These are phyloP conservation scores for Rhodomyrtus psidioides DNA, from an alignment of 441 rosid genomes.

Conservation along the genomic window DNA sequence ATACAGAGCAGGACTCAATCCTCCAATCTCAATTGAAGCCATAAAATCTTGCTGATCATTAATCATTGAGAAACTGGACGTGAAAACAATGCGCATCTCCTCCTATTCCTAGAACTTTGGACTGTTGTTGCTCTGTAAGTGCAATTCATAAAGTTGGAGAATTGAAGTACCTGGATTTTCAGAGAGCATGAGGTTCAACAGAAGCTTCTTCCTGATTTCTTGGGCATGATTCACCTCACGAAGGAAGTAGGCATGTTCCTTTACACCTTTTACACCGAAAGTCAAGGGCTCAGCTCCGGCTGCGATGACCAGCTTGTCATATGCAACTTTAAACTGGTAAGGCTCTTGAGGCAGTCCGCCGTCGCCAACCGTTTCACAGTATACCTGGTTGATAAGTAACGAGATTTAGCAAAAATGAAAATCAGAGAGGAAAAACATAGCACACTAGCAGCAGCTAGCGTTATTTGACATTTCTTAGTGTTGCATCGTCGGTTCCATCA, in stretches of 20 bases:
- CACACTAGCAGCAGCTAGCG: neutral
- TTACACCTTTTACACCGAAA: conserved; percentile 79
- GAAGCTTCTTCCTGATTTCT: conserved; percentile 84
- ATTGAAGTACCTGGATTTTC: conserved; percentile 63
- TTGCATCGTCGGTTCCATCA: neutral
- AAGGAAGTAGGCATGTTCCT: conserved; percentile 77
- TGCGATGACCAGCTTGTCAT: conserved; percentile 86
- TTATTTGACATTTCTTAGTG: neutral
- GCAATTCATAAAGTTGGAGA: neutral
- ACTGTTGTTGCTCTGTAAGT: neutral
- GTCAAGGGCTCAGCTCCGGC: conserved; percentile 96
- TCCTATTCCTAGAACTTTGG: neutral
- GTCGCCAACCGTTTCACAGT: conserved; percentile 61
- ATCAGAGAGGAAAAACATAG: neutral
- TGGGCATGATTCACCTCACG: conserved; percentile 96
- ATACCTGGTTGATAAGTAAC: conserved; percentile 31
- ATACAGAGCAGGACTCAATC: neutral
- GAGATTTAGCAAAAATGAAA: neutral
- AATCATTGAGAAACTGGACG: neutral
- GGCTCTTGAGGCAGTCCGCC: conserved; percentile 47
- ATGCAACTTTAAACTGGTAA: conserved; percentile 70
- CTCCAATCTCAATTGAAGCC: neutral
- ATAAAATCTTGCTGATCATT: neutral
- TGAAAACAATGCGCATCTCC: neutral
- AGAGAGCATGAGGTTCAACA: conserved; percentile 86